Base-by-base conservation (phyloP, 23 red algal species). In the Cyanidiococcus yangmingshanensis region DNA sequence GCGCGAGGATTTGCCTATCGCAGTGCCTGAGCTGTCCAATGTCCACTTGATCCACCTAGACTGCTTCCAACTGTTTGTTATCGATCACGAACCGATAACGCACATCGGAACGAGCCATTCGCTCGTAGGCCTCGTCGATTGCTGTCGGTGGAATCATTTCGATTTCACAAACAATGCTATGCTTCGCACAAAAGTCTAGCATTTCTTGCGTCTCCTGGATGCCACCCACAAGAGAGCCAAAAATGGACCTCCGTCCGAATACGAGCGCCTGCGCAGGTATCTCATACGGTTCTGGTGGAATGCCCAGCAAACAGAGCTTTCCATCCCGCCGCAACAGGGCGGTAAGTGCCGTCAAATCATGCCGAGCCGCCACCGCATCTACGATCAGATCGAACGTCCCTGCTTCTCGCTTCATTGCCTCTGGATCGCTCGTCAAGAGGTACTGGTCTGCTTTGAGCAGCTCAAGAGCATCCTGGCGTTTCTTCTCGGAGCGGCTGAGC, bases 161-260 rank as follows among this genome's bases (percentile, higher is more conserved):
- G n/a, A 71, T 35, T 29, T 71, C 63, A 35, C 63, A 71, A 30
- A 7, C 32, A 25, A 79, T 40, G 77, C 31, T 40, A n/a, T 79
- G 35, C 77, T 79, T 59, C 35, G 15, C 77, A 34, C 77, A 79
- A 57, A 79, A 79, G 36, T 57, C 77, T 16, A 79, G 36, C 77
- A 79, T 79, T 30, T 79, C 50, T 37, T 79, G 36, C 32, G 77
- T 79, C n/a, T 58, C 77, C 77, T 79, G 24, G 77, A 58, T 36
- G 77, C 77, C 77, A 54, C 77, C 77, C 35, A 79, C 54, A 12
- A 79, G 77, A 39, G 77, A 79, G 2, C 77, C 77, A 17, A 36
- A 58, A 57, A 79, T 58, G 1, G 29, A 37, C 39, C 24, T 1
- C 21, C 50, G 77, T 36, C 40, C 40, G 16, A 63, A 36, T 50